Conservation (phyloP, 225 moss, liverwort and hornwort genomes). For the Marchantia polymorpha region DNA sequence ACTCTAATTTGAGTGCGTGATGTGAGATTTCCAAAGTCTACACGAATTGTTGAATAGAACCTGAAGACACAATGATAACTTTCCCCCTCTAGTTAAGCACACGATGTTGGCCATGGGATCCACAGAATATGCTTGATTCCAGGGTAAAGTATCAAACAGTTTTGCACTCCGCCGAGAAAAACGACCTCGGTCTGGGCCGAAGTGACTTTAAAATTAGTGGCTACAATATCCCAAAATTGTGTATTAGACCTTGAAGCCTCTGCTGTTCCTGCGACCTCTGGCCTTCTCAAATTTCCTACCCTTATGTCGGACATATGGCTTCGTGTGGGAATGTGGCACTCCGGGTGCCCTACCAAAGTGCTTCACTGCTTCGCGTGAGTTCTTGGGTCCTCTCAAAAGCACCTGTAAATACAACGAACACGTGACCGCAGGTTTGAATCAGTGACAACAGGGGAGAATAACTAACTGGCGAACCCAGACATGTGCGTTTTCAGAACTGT, state of each 20-base stretch:
- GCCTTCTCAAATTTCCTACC: constrained; percentile 95
- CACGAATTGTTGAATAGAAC: not conserved
- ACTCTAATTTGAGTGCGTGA: not conserved
- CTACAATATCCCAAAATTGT: not conserved
- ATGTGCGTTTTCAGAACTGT: no score
- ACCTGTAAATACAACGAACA: constrained; percentile 30
- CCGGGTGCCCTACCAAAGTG: constrained; percentile 95
- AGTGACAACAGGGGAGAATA: no score
- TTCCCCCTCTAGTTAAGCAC: constrained; percentile 1
- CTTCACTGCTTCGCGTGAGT: constrained; percentile 91
- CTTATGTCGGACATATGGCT: constrained; percentile 84
- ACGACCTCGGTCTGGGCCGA: constrained; percentile 3
- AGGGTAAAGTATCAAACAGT: not conserved
- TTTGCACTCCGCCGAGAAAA: not conserved
- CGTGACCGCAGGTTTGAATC: no score
- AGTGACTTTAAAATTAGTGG: not conserved
- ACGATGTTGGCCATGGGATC: not conserved
- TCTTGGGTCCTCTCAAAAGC: constrained; percentile 86
- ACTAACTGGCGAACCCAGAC: no score
- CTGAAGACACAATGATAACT: not conserved
- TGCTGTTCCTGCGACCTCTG: constrained; percentile 89
- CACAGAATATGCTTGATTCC: constrained; percentile 4
- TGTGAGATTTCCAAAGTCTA: not conserved
- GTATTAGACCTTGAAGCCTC: constrained; percentile 80
- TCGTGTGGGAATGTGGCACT: constrained; percentile 78